Conservation (phyloP, 306 rosid species). For the Glycine soja region DNA sequence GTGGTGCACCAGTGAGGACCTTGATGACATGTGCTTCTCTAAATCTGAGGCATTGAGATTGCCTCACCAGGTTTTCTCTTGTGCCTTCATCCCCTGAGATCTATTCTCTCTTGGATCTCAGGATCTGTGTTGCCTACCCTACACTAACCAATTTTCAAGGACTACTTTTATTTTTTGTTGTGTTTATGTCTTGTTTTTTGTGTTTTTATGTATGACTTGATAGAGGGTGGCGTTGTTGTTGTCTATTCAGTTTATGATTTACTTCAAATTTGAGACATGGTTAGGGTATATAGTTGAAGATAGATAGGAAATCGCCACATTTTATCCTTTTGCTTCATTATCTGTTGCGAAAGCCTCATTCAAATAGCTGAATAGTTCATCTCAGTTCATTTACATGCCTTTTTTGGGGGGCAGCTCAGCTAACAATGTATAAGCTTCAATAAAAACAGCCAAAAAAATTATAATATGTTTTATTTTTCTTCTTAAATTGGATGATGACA, state of each 20-base stretch:
- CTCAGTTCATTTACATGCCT: too few species aligned
- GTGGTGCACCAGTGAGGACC: conserved; percentile 82
- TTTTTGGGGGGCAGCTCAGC: too few species aligned
- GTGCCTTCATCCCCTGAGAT: conserved; percentile 53
- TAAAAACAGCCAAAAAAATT: too few species aligned
- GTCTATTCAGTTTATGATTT: background rate
- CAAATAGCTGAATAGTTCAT: too few species aligned
- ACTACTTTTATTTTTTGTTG: background rate
- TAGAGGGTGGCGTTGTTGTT: background rate
- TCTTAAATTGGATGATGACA: background rate
- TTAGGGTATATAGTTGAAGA: background rate
- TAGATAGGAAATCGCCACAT: background rate
- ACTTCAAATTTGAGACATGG: background rate
- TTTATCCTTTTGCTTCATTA: background rate
- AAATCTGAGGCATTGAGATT: conserved; percentile 77
- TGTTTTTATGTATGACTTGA: background rate
- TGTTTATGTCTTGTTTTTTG: background rate
- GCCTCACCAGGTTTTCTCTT: conserved; percentile 81
- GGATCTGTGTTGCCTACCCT: background rate
- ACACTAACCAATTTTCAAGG: background rate
- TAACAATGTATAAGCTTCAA: too few species aligned
- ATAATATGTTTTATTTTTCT: background rate
- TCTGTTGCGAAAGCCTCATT: too few species aligned
- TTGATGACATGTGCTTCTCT: conserved; percentile 83
- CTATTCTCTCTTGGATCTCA: conserved; percentile 28